phyloP scores from a whole-genome alignment of 2,329 filamentous ascomycete genomes.

The Grosmannia huntii region DNA sequence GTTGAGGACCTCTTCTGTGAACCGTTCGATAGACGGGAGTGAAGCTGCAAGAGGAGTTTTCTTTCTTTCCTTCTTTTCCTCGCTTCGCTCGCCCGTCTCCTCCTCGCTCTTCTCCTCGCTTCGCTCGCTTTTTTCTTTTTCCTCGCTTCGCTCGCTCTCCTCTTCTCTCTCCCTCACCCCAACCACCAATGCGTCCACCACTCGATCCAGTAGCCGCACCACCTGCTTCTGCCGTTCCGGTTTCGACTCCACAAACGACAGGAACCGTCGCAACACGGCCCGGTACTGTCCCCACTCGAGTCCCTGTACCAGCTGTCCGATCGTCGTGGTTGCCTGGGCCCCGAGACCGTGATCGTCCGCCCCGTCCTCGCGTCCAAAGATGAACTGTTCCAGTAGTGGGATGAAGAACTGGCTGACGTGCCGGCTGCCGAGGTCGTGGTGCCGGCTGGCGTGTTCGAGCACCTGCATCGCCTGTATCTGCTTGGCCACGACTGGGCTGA shows the following conservation, averaged over 20 bases:
- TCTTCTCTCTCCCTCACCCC: slow-evolving; percentile 26
- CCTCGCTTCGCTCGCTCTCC: slow-evolving; percentile 7
- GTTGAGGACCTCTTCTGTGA: slow-evolving; percentile 59
- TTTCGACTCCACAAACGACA: slow-evolving; percentile 67
- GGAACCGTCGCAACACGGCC: slow-evolving; percentile 70
- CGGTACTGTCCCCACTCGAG: slow-evolving; percentile 88
- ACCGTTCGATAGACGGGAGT: slow-evolving; percentile 53
- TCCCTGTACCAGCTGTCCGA: slow-evolving; percentile 60
- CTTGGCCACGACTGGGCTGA: slow-evolving; percentile 79
- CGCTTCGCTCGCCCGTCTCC: slow-evolving; percentile 7
- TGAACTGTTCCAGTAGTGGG: slow-evolving; percentile 85
- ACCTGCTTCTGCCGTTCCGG: slow-evolving; percentile 76
- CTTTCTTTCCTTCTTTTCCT: slow-evolving; percentile 12
- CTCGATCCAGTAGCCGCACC: slow-evolving; percentile 65
- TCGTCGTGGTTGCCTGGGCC: slow-evolving; percentile 71
- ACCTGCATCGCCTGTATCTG: slow-evolving; percentile 73
- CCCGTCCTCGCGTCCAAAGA: slow-evolving; percentile 65
- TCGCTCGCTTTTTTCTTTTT: background rate
- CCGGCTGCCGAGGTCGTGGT: slow-evolving; percentile 50
- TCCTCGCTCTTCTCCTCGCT: slow-evolving; percentile 30
- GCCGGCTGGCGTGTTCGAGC: slow-evolving; percentile 54
- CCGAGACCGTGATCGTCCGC: slow-evolving; percentile 73
- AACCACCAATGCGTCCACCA: slow-evolving; percentile 61
- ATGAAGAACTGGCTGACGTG: slow-evolving; percentile 82
- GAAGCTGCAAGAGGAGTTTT: slow-evolving; percentile 41